Conservation (phyloP, 768 basidiomycete genomes). For the Tulasnella calospora region DNA sequence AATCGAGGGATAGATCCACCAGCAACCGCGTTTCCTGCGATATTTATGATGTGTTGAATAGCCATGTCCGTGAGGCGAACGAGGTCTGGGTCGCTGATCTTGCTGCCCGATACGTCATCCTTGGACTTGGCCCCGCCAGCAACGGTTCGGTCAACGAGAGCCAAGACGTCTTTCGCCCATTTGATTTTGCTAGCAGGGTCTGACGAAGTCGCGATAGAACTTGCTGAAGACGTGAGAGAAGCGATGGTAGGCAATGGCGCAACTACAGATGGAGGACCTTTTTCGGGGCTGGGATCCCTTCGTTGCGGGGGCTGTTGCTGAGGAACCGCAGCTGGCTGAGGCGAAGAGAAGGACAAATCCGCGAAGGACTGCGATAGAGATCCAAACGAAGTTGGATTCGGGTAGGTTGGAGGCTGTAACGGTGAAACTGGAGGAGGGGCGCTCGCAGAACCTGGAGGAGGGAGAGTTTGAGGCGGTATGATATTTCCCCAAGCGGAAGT, state of each 20-base stretch:
- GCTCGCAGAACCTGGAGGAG: not conserved
- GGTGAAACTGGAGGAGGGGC: not conserved
- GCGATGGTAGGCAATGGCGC: slow-evolving; percentile 63
- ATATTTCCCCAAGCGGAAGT: not conserved
- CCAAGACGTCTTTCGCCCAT: slow-evolving; percentile 80
- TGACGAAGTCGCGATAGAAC: slow-evolving; percentile 47
- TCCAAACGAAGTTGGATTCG: not conserved
- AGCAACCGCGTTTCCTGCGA: slow-evolving; percentile 38
- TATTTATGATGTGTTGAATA: slow-evolving; percentile 56
- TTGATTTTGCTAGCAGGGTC: slow-evolving; percentile 59
- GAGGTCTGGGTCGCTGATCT: slow-evolving; percentile 57
- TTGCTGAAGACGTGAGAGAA: slow-evolving; percentile 50
- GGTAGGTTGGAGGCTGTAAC: not conserved
- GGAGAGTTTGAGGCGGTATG: not conserved
- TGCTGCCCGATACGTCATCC: slow-evolving; percentile 43
- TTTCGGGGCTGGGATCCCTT: slow-evolving; percentile 24
- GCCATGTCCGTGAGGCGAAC: slow-evolving; percentile 58
- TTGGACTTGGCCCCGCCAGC: slow-evolving; percentile 33
- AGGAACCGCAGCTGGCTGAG: not conserved
- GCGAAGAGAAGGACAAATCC: slow-evolving; percentile 19
- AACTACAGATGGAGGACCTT: slow-evolving; percentile 50
- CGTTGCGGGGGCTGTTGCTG: not conserved
- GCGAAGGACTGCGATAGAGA: slow-evolving; percentile 15
- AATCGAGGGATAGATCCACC: slow-evolving; percentile 39
- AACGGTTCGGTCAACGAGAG: slow-evolving; percentile 63